These are phyloP conservation scores for Acer negundo DNA, from an alignment of 345 rosid genomes.

Conservation along the genomic window DNA sequence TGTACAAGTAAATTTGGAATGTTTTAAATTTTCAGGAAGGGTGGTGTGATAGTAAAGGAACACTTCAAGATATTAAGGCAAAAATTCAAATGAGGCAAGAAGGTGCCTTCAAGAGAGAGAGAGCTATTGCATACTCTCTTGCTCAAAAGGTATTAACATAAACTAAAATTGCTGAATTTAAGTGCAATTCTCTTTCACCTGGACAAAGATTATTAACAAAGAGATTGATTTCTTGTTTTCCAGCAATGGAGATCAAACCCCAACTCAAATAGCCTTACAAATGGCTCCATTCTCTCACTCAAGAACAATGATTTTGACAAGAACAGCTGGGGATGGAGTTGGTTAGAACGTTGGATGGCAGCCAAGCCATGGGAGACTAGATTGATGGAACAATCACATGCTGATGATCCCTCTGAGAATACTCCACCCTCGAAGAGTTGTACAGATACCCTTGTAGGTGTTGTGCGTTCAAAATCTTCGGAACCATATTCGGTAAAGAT, in stretches of 20 bases:
- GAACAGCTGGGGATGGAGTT: conserved; percentile 93
- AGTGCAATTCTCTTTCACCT: background rate
- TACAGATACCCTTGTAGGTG: conserved; percentile 24
- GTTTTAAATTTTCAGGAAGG: conserved; percentile 57
- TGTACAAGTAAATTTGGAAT: background rate
- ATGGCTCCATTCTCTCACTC: conserved; percentile 35
- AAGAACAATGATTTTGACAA: conserved; percentile 69
- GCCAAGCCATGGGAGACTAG: conserved; percentile 96
- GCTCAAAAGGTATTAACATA: conserved; percentile 69
- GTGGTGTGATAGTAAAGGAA: conserved; percentile 95
- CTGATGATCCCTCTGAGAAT: conserved; percentile 34
- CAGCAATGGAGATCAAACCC: conserved; percentile 77
- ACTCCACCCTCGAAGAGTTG: conserved; percentile 45
- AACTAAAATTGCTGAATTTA: background rate
- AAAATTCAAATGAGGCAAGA: conserved; percentile 84
- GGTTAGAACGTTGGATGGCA: conserved; percentile 99
- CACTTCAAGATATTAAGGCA: conserved; percentile 67
- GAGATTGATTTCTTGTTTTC: conserved; percentile 3
- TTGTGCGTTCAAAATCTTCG: conserved; percentile 45
- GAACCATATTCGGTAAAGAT: conserved; percentile 52
- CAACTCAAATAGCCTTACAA: conserved; percentile 33
- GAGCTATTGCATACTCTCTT: conserved; percentile 86
- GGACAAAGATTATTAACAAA: background rate
- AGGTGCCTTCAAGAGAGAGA: conserved; percentile 92
- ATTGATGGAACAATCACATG: conserved; percentile 61